A percentile compares a stretch with the other conserved stretches of the same genome.
phyloP scores from a whole-genome alignment of 805 yeast species.

The Candida railenensis region DNA sequence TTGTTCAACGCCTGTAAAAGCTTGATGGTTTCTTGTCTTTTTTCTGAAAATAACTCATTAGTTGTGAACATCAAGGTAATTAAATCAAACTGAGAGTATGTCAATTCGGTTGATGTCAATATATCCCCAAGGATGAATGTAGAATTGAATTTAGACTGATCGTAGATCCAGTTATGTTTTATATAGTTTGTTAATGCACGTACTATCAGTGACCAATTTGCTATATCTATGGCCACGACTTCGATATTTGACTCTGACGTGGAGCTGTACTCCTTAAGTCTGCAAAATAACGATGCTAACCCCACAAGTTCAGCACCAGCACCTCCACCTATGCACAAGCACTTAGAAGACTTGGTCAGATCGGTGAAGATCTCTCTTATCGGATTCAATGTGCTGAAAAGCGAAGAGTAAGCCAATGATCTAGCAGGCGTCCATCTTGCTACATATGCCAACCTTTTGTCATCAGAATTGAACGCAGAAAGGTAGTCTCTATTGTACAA shows the following conservation, averaged over 20 bases:
- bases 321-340: constrained; percentile 82
- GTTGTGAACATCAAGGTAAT: constrained; percentile 82
- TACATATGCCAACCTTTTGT: constrained; percentile 72
- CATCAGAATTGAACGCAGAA: constrained; percentile 63
- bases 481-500: constrained; percentile 69
- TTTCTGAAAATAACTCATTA: constrained; percentile 76
- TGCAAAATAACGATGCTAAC: constrained; percentile 55
- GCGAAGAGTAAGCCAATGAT: constrained; percentile 68
- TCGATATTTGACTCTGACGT: constrained; percentile 33
- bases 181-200: constrained; percentile 43
- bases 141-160: constrained; percentile 25
- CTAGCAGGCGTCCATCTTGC: constrained; percentile 87
- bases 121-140: constrained; percentile 32
- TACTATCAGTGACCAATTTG: constrained; percentile 68
- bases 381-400: constrained; percentile 53
- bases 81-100: constrained; percentile 34
- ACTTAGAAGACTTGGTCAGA: constrained; percentile 29
- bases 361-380: constrained; percentile 37
- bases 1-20: constrained; percentile 54
- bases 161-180: constrained; percentile 52
- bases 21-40: constrained; percentile 58
- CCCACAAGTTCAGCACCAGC: constrained; percentile 82
- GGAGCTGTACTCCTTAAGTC: constrained; percentile 34
- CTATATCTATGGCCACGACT: constrained; percentile 68
- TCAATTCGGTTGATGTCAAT: constrained; percentile 14